Conservation (phyloP, 495 filamentous ascomycete species). For the Geoglossum glabrum region DNA sequence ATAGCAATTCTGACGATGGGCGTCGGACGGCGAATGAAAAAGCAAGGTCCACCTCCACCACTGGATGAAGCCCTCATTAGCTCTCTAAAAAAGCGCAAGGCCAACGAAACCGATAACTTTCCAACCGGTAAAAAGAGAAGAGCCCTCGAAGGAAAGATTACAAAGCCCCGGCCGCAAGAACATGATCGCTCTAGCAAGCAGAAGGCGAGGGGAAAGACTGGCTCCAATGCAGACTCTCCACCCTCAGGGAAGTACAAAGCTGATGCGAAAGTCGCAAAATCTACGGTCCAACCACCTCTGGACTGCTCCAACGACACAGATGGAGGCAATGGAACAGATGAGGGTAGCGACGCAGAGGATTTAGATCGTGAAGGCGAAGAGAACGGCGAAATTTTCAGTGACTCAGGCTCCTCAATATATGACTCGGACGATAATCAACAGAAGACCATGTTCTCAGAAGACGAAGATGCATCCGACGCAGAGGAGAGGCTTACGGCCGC, state of each 20-base stretch:
- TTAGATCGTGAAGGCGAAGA: constrained; percentile 19
- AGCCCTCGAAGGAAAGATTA: constrained; percentile 27
- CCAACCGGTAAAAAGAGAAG: constrained; percentile 47
- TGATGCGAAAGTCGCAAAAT: background rate
- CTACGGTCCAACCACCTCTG: background rate
- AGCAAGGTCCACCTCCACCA: constrained; percentile 71
- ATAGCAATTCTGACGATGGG: constrained; percentile 37
- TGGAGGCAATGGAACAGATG: constrained; percentile 25
- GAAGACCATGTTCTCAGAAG: constrained; percentile 74
- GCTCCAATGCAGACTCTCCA: background rate
- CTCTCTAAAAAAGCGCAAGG: constrained; percentile 58
- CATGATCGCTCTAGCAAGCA: background rate
- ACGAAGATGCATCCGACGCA: constrained; percentile 74
- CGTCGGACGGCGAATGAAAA: constrained; percentile 75
- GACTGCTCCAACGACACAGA: constrained; percentile 14
- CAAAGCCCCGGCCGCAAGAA: constrained; percentile 23
- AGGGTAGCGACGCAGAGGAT: constrained; percentile 19
- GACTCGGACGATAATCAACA: constrained; percentile 51
- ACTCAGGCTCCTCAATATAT: constrained; percentile 40
- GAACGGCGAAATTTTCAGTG: constrained; percentile 26
- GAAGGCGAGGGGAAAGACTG: background rate
- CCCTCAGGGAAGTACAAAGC: background rate
- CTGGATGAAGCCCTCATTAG: constrained; percentile 64
- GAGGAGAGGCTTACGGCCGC: constrained; percentile 87
- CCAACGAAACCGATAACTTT: constrained; percentile 27